Conservation (phyloP, 805 yeast species). For the Naumovozyma dairenensis region DNA sequence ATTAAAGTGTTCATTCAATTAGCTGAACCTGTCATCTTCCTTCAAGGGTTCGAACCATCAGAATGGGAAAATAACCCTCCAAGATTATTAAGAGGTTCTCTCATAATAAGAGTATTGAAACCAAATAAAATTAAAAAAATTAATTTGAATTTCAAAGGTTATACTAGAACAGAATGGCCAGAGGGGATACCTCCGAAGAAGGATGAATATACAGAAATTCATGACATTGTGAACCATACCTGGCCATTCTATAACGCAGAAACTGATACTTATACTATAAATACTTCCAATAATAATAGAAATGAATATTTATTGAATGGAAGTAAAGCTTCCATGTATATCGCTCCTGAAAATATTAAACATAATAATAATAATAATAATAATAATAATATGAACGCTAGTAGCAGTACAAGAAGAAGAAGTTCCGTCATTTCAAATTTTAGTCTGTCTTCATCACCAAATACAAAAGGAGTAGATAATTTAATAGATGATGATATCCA, state of each 20-base stretch:
- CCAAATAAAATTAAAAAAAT: constrained; percentile 61
- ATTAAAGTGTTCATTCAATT: constrained; percentile 55
- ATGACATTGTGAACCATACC: constrained; percentile 58
- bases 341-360: constrained; percentile 4
- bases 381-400: too few relatives aligned
- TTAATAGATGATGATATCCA: neutral
- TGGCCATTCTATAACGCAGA: constrained; percentile 72
- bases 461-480: constrained; percentile 2
- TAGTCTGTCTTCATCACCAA: constrained; percentile 6
- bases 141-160: constrained; percentile 50
- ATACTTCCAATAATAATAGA: neutral
- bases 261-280: neutral
- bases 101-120: constrained; percentile 56
- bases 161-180: constrained; percentile 82
- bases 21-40: constrained; percentile 68
- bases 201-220: constrained; percentile 48
- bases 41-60: constrained; percentile 62
- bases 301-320: constrained; percentile 8
- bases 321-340: constrained; percentile 15
- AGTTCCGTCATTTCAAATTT: constrained; percentile 23
- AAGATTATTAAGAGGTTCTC: constrained; percentile 58
- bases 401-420: constrained; percentile 4
- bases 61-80: constrained; percentile 13
- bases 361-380: neutral
- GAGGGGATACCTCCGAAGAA: constrained; percentile 91